Base-by-base conservation (phyloP, 2,329 filamentous ascomycete species). In the Microsporum ferrugineum region DNA sequence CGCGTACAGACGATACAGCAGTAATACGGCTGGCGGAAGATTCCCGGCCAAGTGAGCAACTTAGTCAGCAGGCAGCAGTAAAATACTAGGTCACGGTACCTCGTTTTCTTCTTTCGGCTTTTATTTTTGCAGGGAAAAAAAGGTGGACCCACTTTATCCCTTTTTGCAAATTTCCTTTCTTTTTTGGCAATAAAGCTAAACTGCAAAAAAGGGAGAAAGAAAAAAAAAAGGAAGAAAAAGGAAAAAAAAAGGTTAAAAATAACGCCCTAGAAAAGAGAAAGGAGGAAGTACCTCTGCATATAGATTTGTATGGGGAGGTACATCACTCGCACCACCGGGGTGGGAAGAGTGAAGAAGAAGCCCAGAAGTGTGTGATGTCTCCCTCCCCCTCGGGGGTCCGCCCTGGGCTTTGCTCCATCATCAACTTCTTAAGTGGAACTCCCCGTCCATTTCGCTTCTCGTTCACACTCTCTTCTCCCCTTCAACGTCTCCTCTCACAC, bases 381-480 rank as follows among this genome's bases (percentile, higher is more conserved):
- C 49, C 49, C 39, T 36, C 34, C 17, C 39, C 45, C 45, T 51
- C 45, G 45, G 49, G 31, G 49, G 49, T 29, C 49, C 49, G 49
- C 49, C 49, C 49, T 53, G 49, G 29, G 45, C 45, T 29, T 51
- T n/a, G 23, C 27, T 53, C 29, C 29, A 33, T 53, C 49, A 53
- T 53, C 49, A 33, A 53, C 49, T 53, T 53, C 49, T 53, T 53
- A 53, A 53, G 49, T 53, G 49, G 49, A 53, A 53, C 49, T 53
- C 49, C 49, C 49, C 49, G 49, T 53, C 49, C 55, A 14, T 43
- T 57, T 57, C 55, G 33, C 55, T 41, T 57, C 55, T 57, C 47
- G 23, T 23, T 53, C 47, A 27, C 47, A 12, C 55, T 57, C 55
- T 14, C 55, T 17, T 10, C 14, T 23, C 38, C 39, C 39, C 39